Evolutionary conservation across 495 filamentous ascomycete genomes (phyloP), one percentile per base, ranked within the genome.

Genomic region (Darksidea phi): DNA sequence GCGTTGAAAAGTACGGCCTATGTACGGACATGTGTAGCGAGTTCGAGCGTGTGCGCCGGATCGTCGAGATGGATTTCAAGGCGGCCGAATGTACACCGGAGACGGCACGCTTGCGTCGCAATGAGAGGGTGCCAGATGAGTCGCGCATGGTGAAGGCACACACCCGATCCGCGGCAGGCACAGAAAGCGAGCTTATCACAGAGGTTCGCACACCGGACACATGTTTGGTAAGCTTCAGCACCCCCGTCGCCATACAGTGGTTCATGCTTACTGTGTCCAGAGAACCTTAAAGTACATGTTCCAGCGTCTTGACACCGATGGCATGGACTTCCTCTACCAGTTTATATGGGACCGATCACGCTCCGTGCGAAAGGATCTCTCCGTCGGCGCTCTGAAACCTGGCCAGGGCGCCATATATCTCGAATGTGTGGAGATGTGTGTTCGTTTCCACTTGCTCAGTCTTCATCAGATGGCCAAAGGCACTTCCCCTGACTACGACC

Each of bases 21-120:
- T 97, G 92, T 69, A 84, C 88, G 63, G 86, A 90, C 59, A 97
- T 96, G 92, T 99, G 95, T 72, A 90, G 95, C 0, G 86, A 93
- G 63, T 96, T 85, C 68, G 95, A 99, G 75, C 78, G 86, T 37
- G 80, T 92, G 13, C 83, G 87, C 32, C 83, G 92, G 18, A 91
- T 95, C 49, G 84, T 87, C 59, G 79, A 86, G 57, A 70, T 72
- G 15, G 73, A 86, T 63, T 75, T 86, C 26, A 79, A 78, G 70
- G 64, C 59, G 1, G 73, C 79, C 8, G 85, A 88, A 71, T 65
- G 20, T 69, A 70, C 54, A n/a, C 45, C 59, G 10, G 42, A 54
- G 37, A 61, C 51, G 8, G 20, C 38, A 5, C 25, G 21, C 23
- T n/a, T 24, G 15, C 21, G 20, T 48, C 61, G 47, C 24, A 57